Evolutionary conservation across 352 stramenopile species (phyloP).

Genomic region (Pythium scleroteichum): DNA sequence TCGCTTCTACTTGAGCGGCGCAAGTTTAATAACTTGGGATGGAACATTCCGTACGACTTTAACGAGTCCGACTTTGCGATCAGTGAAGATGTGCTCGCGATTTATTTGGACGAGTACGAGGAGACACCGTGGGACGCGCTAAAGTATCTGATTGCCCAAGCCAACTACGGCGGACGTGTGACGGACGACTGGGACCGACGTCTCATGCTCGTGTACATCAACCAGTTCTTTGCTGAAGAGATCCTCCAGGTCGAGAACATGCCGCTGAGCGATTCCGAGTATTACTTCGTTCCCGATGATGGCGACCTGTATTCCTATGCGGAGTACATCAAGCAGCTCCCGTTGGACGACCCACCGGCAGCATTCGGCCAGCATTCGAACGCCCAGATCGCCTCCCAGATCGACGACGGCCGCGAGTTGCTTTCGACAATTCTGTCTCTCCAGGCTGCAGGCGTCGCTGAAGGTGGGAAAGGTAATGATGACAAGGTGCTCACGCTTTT

Average conservation of each 20-base stretch:
- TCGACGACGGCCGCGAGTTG: slow-evolving; percentile 91
- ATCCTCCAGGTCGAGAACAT: slow-evolving; percentile 85
- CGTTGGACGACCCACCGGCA: slow-evolving; percentile 87
- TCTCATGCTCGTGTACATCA: slow-evolving; percentile 96
- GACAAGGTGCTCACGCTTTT: slow-evolving; percentile 88
- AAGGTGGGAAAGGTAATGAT: slow-evolving; percentile 85
- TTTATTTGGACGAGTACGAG: slow-evolving; percentile 94
- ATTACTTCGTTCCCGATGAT: slow-evolving; percentile 94
- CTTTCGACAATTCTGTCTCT: slow-evolving; percentile 90
- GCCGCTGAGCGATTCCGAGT: slow-evolving; percentile 85
- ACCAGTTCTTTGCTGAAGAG: slow-evolving; percentile 93
- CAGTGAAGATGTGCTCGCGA: slow-evolving; percentile 94
- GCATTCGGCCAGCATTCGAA: slow-evolving; percentile 96
- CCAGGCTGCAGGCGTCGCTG: slow-evolving; percentile 78
- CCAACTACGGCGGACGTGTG: slow-evolving; percentile 96
- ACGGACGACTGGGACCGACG: slow-evolving; percentile 96
- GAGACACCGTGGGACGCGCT: slow-evolving; percentile 93
- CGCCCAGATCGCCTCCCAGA: slow-evolving; percentile 94
- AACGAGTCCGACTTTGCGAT: slow-evolving; percentile 97
- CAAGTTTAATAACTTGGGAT: slow-evolving; percentile 97
- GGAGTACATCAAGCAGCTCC: slow-evolving; percentile 91
- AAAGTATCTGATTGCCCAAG: slow-evolving; percentile 95
- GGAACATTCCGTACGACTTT: slow-evolving; percentile 98
- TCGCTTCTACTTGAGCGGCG: slow-evolving; percentile 93
- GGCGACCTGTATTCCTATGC: slow-evolving; percentile 88